Conservation (phyloP, 2,329 filamentous ascomycete species). For the Cordyceps cicadae region DNA sequence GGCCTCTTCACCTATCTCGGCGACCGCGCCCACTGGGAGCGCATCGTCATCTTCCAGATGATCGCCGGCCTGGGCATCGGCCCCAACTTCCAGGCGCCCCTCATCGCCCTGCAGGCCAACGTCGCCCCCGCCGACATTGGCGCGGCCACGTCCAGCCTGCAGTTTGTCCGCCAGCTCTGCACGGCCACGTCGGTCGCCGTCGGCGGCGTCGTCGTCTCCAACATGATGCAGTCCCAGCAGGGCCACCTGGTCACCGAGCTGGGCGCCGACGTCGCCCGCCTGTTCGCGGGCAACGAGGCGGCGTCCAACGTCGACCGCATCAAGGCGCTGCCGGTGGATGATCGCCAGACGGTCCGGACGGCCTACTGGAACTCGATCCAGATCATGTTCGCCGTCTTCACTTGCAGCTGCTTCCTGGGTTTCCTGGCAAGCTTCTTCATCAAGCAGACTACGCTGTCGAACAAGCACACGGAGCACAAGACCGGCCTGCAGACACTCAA, state of each 20-base stretch:
- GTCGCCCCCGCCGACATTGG: slow-evolving; percentile 56
- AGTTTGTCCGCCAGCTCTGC: slow-evolving; percentile 60
- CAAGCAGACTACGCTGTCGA: slow-evolving; percentile 41
- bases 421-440: slow-evolving; percentile 41
- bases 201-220: slow-evolving; percentile 73
- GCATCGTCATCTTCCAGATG: slow-evolving; percentile 53
- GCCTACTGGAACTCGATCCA: slow-evolving; percentile 43
- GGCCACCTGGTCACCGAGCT: slow-evolving; percentile 40
- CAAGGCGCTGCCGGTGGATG: slow-evolving; percentile 36
- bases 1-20: slow-evolving; percentile 57
- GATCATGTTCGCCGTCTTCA: slow-evolving; percentile 52
- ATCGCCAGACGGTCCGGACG: slow-evolving; percentile 33
- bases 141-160: slow-evolving; percentile 58
- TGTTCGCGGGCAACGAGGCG: slow-evolving; percentile 51
- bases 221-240: slow-evolving; percentile 55
- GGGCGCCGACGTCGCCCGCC: slow-evolving; percentile 38
- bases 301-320: slow-evolving; percentile 53
- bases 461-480: slow-evolving; percentile 49
- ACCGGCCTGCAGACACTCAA: slow-evolving; percentile 43
- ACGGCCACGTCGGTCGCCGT: slow-evolving; percentile 62
- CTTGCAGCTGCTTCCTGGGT: slow-evolving; percentile 38
- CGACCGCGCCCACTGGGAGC: slow-evolving; percentile 43
- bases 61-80: slow-evolving; percentile 57
- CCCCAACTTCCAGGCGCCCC: slow-evolving; percentile 60
- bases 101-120: slow-evolving; percentile 59